Evolutionary conservation across 371 early-diverging fungal species (phyloP).

Genomic region (Lichtheimia ramosa): DNA sequence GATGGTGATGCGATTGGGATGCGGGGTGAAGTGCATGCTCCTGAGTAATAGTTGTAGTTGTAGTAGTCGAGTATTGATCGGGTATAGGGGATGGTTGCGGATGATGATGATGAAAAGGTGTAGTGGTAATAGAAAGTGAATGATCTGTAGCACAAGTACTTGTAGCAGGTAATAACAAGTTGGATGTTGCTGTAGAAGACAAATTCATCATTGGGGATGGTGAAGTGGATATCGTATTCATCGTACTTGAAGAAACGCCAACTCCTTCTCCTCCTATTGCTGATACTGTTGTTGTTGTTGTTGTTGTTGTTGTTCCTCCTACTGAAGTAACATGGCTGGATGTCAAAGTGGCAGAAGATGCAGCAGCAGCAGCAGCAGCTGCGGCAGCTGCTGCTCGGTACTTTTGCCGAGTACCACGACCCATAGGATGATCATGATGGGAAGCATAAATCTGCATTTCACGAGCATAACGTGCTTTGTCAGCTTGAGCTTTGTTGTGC

Average conservation of each 20-base stretch:
- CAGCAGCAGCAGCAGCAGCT: constrained; percentile 15
- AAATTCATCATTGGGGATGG: background rate
- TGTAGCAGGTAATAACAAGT: background rate
- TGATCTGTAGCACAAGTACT: background rate
- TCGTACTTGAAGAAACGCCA: background rate
- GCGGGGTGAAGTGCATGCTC: background rate
- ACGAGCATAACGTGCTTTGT: constrained; percentile 75
- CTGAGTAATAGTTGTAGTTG: background rate
- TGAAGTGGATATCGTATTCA: background rate
- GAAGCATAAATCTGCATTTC: constrained; percentile 69
- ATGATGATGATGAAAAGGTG: background rate
- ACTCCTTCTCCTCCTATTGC: too few relatives aligned
- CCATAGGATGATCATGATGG: constrained; percentile 42
- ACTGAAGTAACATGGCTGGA: background rate
- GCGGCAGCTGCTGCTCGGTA: constrained; percentile 31
- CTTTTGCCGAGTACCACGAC: constrained; percentile 49
- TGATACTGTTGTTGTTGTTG: too few relatives aligned
- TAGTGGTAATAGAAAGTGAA: too few relatives aligned
- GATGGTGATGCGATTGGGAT: background rate
- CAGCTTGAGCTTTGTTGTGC: constrained; percentile 63
- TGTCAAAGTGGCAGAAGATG: constrained; percentile 4
- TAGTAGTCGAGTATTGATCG: background rate
- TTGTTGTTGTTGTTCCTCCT: too few relatives aligned
- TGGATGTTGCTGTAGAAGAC: background rate
- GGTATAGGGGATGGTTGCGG: background rate